phyloP scores from a whole-genome alignment of 257 asterid species.

The Salvia splendens region DNA sequence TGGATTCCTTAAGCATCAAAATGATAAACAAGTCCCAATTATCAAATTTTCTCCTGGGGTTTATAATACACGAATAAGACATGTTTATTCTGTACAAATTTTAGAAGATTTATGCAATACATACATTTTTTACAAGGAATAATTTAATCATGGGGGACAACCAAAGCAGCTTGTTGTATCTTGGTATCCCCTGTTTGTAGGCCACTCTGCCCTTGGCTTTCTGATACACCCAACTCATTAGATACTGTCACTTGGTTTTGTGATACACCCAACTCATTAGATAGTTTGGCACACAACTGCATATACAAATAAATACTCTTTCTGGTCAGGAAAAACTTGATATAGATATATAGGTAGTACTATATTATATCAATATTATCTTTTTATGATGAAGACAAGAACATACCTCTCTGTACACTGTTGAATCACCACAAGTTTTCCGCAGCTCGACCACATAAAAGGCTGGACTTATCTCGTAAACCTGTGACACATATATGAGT shows the following conservation, averaged over 20 bases:
- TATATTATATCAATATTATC: too few species aligned
- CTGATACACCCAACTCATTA: background rate
- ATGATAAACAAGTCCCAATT: slow-evolving; percentile 52
- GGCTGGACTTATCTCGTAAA: slow-evolving; percentile 84
- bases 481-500: slow-evolving; percentile 47
- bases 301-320: background rate
- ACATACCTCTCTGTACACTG: slow-evolving; percentile 73
- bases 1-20: background rate
- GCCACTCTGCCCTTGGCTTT: too few species aligned
- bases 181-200: too few species aligned
- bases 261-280: slow-evolving; percentile 74
- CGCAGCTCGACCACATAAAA: slow-evolving; percentile 78
- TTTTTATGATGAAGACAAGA: too few species aligned
- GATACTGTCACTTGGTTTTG: slow-evolving; percentile 41
- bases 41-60: slow-evolving; percentile 63
- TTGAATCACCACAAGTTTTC: slow-evolving; percentile 70
- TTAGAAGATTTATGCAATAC: background rate
- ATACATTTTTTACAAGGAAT: background rate
- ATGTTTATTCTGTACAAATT: background rate
- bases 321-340: background rate
- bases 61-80: slow-evolving; percentile 53
- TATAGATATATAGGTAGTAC: too few species aligned
- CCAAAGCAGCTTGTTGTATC: background rate
- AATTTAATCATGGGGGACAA: too few species aligned
- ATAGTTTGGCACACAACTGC: slow-evolving; percentile 85